Base-by-base conservation (phyloP, 164 flowering plant species). In the Umbellularia californica region DNA sequence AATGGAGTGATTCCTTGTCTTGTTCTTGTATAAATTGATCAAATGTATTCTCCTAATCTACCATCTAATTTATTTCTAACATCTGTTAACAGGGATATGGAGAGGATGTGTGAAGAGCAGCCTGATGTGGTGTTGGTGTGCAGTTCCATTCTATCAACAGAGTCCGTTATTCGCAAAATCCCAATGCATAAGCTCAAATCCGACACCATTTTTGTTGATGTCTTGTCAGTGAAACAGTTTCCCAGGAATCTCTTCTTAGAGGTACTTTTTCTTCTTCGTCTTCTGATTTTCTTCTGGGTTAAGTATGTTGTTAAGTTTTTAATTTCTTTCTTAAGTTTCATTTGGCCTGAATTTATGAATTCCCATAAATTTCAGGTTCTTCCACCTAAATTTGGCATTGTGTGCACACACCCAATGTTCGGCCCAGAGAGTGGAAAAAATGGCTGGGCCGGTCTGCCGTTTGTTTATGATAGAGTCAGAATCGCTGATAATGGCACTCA, bases 391-490 rank as follows among this genome's bases (percentile, higher is more conserved):
- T 83, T 83, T 30, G 85, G 83, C 51, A 76, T 83, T 28, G 68
- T 83, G 3, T 83, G 85, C 30, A 80, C 85, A 1, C 85, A 83
- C 62, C 85, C 85, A 7, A 83, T 83, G 85, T 80, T 83, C 30
- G 85, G 85, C 50, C 85, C 85, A 0, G 85, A 83, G 50, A 83
- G 85, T 20, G 85, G 83, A 12, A 83, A 80, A 28, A 70, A 83
- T 20, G 78, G 85, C 0, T 83, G 85, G 85, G 47, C 55, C 0
- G 80, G 75, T 7, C 69, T 83, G 62, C 83, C 85, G 0, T 83
- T 83, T 58, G 85, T 80, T 5, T 78, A 71, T 67, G 85, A 83
- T 63, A 78, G 78, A 60, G 81, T 83, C 27, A 71, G 85, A 51
- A 72, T 80, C 2, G 64, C 74, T 2, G 74, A 70, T 52, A 73